Evolutionary conservation across 345 rosid genomes (phyloP), one percentile per base, ranked within the genome.

Genomic region (Cardiospermum halicacabum): DNA sequence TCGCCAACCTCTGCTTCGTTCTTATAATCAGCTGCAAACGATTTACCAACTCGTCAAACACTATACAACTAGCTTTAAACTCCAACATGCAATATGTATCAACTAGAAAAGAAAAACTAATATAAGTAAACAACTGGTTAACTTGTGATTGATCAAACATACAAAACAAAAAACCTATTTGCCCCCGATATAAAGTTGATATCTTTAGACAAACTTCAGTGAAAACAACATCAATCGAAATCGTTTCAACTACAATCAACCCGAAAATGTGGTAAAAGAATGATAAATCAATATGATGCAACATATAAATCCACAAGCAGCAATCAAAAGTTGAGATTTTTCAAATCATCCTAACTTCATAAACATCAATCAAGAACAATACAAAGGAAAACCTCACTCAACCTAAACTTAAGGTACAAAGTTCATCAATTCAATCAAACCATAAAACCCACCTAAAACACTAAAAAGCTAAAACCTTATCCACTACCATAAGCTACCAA

Each of bases 1-100:
- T 83, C 91, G 22, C 91, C 96, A 13, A 86, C 92, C 83, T 88
- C 85, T 5, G 77, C 70, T 74, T 91, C 97, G 62, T 84, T 88
- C 80, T 25, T 66, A 39, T 91, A 91, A 73, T 83, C 91, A 66
- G 97, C 97, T 88, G 78, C 70, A 78, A 40, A 60, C 53, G 32
- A 50, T n/a, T n/a, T 56, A 58, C 1, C 9, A 45, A 65, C 26
- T 53, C 37, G 42, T 66, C 57, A 56, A 64, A 50, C 26, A 31
- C 1, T 16, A 25, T n/a, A 31, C 1, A 54, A 36, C 48, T 34
- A 8, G 26, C n/a, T n/a, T n/a, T 37, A 39, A 24, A 22, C 18
- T 8, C 13, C 43, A 2, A n/a, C 1, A 9, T 6, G 1, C 10
- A 13, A 5, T 47, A n/a, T 47, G 10, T 4, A 18, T 22, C 39